phyloP scores from a whole-genome alignment of 225 moss, liverwort and hornwort genomes.

The Polytrichum commune region DNA sequence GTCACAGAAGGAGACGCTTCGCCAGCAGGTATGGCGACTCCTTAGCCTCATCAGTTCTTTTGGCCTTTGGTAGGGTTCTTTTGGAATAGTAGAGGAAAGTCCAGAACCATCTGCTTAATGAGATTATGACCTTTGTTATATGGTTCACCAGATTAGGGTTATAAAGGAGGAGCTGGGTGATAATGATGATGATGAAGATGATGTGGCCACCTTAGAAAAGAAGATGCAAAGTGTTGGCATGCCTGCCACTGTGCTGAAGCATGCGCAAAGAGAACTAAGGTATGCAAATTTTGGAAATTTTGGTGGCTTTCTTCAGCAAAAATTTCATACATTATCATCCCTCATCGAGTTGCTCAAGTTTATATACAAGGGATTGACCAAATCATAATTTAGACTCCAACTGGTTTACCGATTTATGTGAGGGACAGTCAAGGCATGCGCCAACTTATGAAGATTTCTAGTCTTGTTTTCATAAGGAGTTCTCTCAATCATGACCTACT shows the following conservation, averaged over 20 bases:
- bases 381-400: too few relatives aligned
- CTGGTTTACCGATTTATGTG: too few relatives aligned
- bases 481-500: too few relatives aligned
- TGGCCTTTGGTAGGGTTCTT: too few relatives aligned
- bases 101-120: too few relatives aligned
- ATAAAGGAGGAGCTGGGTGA: conserved; percentile 50
- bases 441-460: too few relatives aligned
- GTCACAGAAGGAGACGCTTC: conserved; percentile 36
- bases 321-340: not conserved
- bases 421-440: too few relatives aligned
- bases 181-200: conserved; percentile 50
- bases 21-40: conserved; percentile 27
- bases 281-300: conserved; percentile 1
- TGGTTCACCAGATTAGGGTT: conserved; percentile 38
- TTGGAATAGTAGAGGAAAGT: too few relatives aligned
- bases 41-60: not conserved
- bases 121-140: not conserved
- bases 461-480: too few relatives aligned
- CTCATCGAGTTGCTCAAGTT: too few relatives aligned
- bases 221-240: conserved; percentile 47
- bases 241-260: conserved; percentile 49
- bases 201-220: conserved; percentile 40
- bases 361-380: too few relatives aligned
- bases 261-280: conserved; percentile 49
- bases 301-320: not conserved